These are phyloP conservation scores for Cubamyces sp. DNA, from an alignment of 768 basidiomycete genomes.

Conservation along the genomic window DNA sequence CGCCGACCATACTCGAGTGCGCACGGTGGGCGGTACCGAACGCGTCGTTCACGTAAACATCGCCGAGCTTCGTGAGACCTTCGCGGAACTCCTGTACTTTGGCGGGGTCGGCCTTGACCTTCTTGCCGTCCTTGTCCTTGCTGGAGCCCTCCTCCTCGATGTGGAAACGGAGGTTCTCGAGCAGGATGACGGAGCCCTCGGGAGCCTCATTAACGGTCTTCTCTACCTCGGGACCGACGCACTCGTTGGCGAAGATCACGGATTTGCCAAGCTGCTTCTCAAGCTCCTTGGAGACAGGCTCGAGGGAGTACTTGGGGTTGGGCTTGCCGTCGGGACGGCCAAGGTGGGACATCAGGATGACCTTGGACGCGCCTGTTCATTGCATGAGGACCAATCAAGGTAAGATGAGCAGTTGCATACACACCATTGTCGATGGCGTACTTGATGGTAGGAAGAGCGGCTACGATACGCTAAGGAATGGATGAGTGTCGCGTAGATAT, in stretches of 20 bases:
- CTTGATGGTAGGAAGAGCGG: constrained; percentile 93
- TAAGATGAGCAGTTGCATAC: constrained; percentile 7
- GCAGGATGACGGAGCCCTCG: constrained; percentile 77
- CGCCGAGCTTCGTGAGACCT: constrained; percentile 87
- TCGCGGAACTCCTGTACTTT: constrained; percentile 85
- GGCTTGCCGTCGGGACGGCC: constrained; percentile 95
- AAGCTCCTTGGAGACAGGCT: constrained; percentile 82
- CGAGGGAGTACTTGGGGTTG: constrained; percentile 87
- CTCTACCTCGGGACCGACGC: constrained; percentile 86
- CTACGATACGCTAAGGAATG: constrained; percentile 83
- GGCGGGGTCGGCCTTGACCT: constrained; percentile 89
- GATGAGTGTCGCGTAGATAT: constrained; percentile 17
- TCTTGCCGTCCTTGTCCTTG: constrained; percentile 93
- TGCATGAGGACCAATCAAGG: constrained; percentile 10
- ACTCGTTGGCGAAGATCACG: constrained; percentile 84
- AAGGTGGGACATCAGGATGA: constrained; percentile 97
- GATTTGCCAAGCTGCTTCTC: constrained; percentile 69
- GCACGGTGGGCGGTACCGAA: constrained; percentile 99
- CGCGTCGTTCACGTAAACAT: constrained; percentile 98
- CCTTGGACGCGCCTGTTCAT: constrained; percentile 68
- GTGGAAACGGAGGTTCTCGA: constrained; percentile 98
- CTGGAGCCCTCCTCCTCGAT: constrained; percentile 96
- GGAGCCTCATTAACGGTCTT: constrained; percentile 69
- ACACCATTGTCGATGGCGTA: constrained; percentile 87
- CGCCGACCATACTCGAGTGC: constrained; percentile 98